These are phyloP conservation scores for Aspergillus oerlinghausenensis DNA, from an alignment of 2,329 filamentous ascomycete genomes.

Conservation along the genomic window DNA sequence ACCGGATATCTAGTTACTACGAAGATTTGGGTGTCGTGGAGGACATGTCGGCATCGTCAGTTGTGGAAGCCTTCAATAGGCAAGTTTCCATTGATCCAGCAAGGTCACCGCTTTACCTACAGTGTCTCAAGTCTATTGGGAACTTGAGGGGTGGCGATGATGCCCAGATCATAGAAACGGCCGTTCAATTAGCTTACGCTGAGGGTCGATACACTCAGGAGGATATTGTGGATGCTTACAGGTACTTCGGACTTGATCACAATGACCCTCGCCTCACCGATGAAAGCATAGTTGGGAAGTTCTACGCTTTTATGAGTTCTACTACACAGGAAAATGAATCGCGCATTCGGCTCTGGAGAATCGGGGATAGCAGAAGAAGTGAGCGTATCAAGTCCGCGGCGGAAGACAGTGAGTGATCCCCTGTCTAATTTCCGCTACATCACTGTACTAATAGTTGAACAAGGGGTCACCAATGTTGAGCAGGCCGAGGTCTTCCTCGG, in stretches of 20 bases:
- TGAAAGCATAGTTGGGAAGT: slow-evolving; percentile 58
- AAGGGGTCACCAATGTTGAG: slow-evolving; percentile 56
- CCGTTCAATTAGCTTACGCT: slow-evolving; percentile 55
- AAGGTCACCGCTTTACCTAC: slow-evolving; percentile 58
- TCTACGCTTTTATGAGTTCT: slow-evolving; percentile 55
- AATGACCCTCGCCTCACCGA: slow-evolving; percentile 48
- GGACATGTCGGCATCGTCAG: slow-evolving; percentile 58
- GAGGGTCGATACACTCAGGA: slow-evolving; percentile 54
- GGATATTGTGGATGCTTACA: slow-evolving; percentile 56
- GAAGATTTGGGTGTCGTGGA: slow-evolving; percentile 59
- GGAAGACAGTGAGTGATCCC: slow-evolving; percentile 44
- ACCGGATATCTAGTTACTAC: slow-evolving; percentile 44
- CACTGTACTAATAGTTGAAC: neutral
- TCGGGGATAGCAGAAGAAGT: slow-evolving; percentile 57
- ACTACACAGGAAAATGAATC: slow-evolving; percentile 54
- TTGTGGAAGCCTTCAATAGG: slow-evolving; percentile 59
- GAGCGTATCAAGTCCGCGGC: slow-evolving; percentile 55
- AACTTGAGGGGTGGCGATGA: slow-evolving; percentile 43
- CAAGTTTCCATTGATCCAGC: slow-evolving; percentile 54
- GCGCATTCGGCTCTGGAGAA: slow-evolving; percentile 53
- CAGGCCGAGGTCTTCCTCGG: slow-evolving; percentile 61
- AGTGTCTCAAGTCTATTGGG: slow-evolving; percentile 60
- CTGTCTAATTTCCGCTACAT: neutral
- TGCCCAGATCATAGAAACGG: slow-evolving; percentile 54
- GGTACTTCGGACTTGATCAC: slow-evolving; percentile 52